Evolutionary conservation across 2,329 filamentous ascomycete species (phyloP).

Genomic region (Botryosphaeria agaves): DNA sequence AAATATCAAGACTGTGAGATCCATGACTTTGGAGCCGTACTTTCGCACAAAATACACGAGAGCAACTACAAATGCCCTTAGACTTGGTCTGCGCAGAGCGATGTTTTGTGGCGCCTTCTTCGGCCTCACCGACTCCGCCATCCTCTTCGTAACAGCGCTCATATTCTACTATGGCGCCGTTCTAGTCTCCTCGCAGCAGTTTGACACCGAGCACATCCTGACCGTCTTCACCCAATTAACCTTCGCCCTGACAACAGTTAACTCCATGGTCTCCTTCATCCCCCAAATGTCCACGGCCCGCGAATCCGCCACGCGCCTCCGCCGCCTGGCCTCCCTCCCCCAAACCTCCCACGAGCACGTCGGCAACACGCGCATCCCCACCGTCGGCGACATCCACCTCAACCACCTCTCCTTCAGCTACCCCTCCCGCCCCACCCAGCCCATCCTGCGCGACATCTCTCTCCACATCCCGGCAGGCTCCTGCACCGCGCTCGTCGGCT

Average conservation of each 20-base stretch:
- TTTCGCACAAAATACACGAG: slow-evolving; percentile 47
- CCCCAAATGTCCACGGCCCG: slow-evolving; percentile 65
- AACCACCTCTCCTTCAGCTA: slow-evolving; percentile 54
- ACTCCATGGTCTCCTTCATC: slow-evolving; percentile 52
- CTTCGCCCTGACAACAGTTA: slow-evolving; percentile 62
- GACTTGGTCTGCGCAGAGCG: slow-evolving; percentile 47
- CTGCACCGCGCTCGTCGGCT: slow-evolving; percentile 63
- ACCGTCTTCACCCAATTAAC: slow-evolving; percentile 68
- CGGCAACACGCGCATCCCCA: slow-evolving; percentile 27
- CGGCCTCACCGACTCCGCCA: slow-evolving; percentile 58
- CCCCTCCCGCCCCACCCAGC: slow-evolving; percentile 33
- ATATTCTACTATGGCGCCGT: slow-evolving; percentile 70
- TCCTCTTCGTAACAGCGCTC: slow-evolving; percentile 56
- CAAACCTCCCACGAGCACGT: slow-evolving; percentile 39
- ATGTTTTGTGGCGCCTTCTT: slow-evolving; percentile 52
- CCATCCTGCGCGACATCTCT: slow-evolving; percentile 46
- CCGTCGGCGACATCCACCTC: slow-evolving; percentile 39
- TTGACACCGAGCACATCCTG: slow-evolving; percentile 42
- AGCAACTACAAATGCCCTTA: slow-evolving; percentile 35
- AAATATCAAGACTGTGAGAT: slow-evolving; percentile 63
- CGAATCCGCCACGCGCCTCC: slow-evolving; percentile 53
- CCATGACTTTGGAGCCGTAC: slow-evolving; percentile 54
- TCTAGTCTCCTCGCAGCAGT: slow-evolving; percentile 36
- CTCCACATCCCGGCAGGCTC: slow-evolving; percentile 45
- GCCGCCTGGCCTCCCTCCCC: slow-evolving; percentile 50